Percentiles rank a stretch among this genome's conserved stretches.
Conservation (phyloP, 805 yeast species). For the Pichia phayaonensis region DNA sequence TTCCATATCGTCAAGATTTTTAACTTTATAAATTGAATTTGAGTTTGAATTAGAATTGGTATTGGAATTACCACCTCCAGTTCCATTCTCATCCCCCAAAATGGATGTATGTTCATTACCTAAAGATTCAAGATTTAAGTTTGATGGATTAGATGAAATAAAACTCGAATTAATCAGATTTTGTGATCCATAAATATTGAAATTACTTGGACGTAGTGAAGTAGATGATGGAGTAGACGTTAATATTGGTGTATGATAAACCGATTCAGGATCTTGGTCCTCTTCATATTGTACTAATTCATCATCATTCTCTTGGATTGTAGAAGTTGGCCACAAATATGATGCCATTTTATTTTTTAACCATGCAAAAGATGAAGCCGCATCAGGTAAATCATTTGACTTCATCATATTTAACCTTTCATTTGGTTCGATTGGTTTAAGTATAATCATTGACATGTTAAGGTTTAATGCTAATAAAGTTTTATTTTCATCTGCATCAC, state of each 20-base stretch:
- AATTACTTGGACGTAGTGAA: conserved; percentile 11
- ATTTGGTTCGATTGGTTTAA: conserved; percentile 46
- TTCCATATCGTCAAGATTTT: background rate
- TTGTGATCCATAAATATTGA: conserved; percentile 14
- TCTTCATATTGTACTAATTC: background rate
- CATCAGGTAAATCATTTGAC: no score
- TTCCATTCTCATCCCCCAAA: background rate
- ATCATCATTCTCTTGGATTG: background rate
- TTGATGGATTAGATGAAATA: background rate
- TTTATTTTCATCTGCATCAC: conserved; percentile 51
- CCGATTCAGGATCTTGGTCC: conserved; percentile 18
- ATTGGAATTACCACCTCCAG: background rate
- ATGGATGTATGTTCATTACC: background rate
- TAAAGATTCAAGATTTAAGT: background rate
- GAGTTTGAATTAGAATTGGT: background rate
- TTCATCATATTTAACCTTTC: no score
- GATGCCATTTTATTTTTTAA: conserved; percentile 17
- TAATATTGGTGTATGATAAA: conserved; percentile 23
- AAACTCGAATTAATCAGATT: conserved; percentile 2
- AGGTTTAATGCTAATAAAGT: conserved; percentile 49
- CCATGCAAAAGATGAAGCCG: conserved; percentile 22
- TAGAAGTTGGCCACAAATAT: conserved; percentile 9
- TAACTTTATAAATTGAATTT: background rate
- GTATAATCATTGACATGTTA: conserved; percentile 61
- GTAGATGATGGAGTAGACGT: conserved; percentile 11